phyloP scores from a whole-genome alignment of 805 yeast genomes.

The Suhomyces kilbournensis region DNA sequence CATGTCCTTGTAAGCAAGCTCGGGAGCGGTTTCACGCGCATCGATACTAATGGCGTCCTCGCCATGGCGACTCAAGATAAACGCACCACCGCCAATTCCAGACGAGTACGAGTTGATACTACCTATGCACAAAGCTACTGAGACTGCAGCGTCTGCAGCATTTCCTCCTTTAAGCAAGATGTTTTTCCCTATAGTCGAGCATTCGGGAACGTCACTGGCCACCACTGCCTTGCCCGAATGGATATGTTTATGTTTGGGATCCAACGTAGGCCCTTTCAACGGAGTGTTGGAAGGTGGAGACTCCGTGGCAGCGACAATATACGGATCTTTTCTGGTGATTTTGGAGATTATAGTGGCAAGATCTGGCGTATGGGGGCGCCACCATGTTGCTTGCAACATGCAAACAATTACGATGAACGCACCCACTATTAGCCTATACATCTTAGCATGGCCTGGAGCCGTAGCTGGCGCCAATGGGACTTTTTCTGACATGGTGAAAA shows the following conservation, averaged over 20 bases:
- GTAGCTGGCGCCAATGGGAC: neutral
- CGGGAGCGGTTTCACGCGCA: conserved; percentile 88
- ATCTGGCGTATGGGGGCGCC: neutral
- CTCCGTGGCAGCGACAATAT: neutral
- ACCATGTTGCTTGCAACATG: neutral
- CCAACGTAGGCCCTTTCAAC: conserved; percentile 38
- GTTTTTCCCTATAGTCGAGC: conserved; percentile 61
- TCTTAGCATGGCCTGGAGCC: neutral
- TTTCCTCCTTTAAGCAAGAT: conserved; percentile 60
- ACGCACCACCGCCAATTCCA: conserved; percentile 94
- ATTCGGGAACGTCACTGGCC: conserved; percentile 59
- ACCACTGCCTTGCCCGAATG: conserved; percentile 58
- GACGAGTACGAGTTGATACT: conserved; percentile 76
- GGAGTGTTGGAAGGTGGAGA: conserved; percentile 6
- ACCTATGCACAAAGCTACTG: conserved; percentile 87
- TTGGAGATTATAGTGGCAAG: neutral
- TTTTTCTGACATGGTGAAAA: neutral
- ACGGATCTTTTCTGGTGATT: neutral
- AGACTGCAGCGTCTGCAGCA: conserved; percentile 93
- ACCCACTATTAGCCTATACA: neutral
- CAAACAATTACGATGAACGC: neutral
- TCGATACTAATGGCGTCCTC: conserved; percentile 60
- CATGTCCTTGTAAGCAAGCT: conserved; percentile 60
- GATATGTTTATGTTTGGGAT: conserved; percentile 39
- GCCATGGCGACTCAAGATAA: conserved; percentile 41